Evolutionary conservation across 2,329 filamentous ascomycete species (phyloP).

Genomic region (Blumeria hordei): DNA sequence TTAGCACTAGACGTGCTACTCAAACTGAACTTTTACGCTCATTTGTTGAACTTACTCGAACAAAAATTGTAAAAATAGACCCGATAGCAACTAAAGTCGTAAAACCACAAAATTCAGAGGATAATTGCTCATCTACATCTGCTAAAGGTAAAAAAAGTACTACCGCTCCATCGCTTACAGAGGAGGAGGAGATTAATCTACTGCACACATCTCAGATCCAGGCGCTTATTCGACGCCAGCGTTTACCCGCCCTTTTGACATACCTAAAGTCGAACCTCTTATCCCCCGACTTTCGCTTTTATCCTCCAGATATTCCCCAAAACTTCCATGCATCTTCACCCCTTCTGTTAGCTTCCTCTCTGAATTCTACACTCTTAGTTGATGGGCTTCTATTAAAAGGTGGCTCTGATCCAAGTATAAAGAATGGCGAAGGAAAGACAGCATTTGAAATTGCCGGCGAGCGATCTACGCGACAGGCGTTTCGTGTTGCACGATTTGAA

Average conservation of each 20-base stretch:
- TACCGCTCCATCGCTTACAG: constrained; percentile 28
- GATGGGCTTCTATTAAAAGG: constrained; percentile 51
- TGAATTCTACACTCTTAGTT: constrained; percentile 58
- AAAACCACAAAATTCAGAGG: constrained; percentile 22
- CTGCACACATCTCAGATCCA: constrained; percentile 80
- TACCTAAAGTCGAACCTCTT: constrained; percentile 62
- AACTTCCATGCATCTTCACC: constrained; percentile 58
- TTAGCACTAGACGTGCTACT: constrained; percentile 75
- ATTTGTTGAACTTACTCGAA: constrained; percentile 77
- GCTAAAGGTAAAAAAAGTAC: constrained; percentile 22
- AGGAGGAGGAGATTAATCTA: constrained; percentile 60
- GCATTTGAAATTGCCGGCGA: constrained; percentile 76
- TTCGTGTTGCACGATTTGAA: constrained; percentile 65
- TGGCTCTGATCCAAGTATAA: constrained; percentile 45
- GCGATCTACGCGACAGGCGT: constrained; percentile 65
- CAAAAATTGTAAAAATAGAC: constrained; percentile 63
- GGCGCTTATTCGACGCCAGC: constrained; percentile 68
- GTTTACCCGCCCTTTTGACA: constrained; percentile 62
- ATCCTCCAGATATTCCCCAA: constrained; percentile 37
- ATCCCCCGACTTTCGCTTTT: constrained; percentile 47
- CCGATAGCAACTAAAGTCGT: constrained; percentile 32
- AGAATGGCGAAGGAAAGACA: constrained; percentile 56
- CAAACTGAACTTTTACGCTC: constrained; percentile 85
- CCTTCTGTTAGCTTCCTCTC: constrained; percentile 64
- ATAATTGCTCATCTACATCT: constrained; percentile 19